Base-by-base conservation (phyloP, 2,329 filamentous ascomycete genomes). In the Fusarium oxysporum region DNA sequence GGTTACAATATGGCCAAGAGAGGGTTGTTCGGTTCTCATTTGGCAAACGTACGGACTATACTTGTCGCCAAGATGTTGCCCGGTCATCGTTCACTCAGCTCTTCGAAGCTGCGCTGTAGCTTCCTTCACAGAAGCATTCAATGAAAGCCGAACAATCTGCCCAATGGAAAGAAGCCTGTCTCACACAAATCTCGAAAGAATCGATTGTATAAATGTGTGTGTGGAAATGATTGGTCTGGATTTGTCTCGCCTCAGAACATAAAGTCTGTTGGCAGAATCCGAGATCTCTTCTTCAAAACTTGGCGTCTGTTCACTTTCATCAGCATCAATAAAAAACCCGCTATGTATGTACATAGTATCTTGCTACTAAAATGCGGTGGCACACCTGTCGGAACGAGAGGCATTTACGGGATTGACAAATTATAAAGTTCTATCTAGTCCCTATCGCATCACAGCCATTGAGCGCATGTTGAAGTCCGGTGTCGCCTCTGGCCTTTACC, bases 211-310 rank as follows among this genome's bases (percentile, higher is more conserved):
- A 25, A 53, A 33, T 44, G n/a, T 58, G 61, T 74, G 59, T 53
- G 56, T 70, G 48, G 62, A 56, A 44, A 71, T 58, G 60, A 65
- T 48, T 72, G 50, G 54, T 65, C 64, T 67, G 47, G 44, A 53
- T 48, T 67, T 65, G 54, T 73, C 66, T 70, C 48, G 69, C 64
- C 72, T 66, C 62, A 50, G 54, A 65, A 50, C 53, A 59, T 47
- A 40, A 67, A 69, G 65, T 62, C 44, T 51, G 48, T 58, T 50
- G 53, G 37, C 51, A 38, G 33, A 38, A 53, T 53, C 23, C 48
- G 62, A 35, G 23, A 45, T 28, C n/a, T 33, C n/a, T 17, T 48
- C 19, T 55, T n/a, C 28, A 32, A 32, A 55, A n/a, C 53, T 55
- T 43, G 37, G 28, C 37, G 19, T 25, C 38, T 32, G 25, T 58